A percentile compares a stretch with the other conserved stretches of the same genome.
These are phyloP conservation scores for Dimargaris xerosporica DNA, from an alignment of 192 early-diverging fungal species.

Conservation along the genomic window DNA sequence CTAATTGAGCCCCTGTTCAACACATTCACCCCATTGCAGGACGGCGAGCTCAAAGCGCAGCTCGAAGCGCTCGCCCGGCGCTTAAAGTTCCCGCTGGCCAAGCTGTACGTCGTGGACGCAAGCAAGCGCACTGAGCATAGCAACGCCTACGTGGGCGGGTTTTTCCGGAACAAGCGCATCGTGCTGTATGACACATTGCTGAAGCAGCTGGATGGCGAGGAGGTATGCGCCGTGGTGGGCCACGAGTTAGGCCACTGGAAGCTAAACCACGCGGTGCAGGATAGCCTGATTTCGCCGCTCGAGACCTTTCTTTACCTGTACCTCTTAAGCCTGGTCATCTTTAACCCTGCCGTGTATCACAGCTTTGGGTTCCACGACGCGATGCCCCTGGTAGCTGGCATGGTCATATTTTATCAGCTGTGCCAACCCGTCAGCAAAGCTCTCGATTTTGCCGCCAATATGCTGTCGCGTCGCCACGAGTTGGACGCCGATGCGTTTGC, in stretches of 20 bases:
- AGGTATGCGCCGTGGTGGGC: constrained; percentile 77
- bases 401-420: constrained; percentile 77
- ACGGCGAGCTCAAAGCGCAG: constrained; percentile 59
- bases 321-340: constrained; percentile 24
- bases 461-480: constrained; percentile 71
- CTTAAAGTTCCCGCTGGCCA: constrained; percentile 78
- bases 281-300: constrained; percentile 18
- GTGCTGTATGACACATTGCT: constrained; percentile 88
- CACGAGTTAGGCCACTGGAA: constrained; percentile 97
- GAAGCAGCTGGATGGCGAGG: constrained; percentile 62
- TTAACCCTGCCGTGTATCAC: constrained; percentile 55
- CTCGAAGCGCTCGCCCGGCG: constrained; percentile 69
- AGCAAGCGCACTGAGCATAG: constrained; percentile 78
- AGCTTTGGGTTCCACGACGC: constrained; percentile 67
- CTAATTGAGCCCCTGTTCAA: constrained; percentile 98
- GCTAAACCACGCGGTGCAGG: constrained; percentile 62
- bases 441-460: constrained; percentile 48
- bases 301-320: too few relatives aligned
- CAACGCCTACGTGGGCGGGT: constrained; percentile 93
- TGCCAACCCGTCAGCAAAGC: constrained; percentile 38
- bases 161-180: constrained; percentile 93
- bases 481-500: constrained; percentile 88
- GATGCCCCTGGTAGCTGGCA: constrained; percentile 71
- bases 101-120: constrained; percentile 90
- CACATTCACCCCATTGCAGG: constrained; percentile 76